phyloP scores from a whole-genome alignment of 2,329 filamentous ascomycete genomes.

The Corinectria fuckeliana region DNA sequence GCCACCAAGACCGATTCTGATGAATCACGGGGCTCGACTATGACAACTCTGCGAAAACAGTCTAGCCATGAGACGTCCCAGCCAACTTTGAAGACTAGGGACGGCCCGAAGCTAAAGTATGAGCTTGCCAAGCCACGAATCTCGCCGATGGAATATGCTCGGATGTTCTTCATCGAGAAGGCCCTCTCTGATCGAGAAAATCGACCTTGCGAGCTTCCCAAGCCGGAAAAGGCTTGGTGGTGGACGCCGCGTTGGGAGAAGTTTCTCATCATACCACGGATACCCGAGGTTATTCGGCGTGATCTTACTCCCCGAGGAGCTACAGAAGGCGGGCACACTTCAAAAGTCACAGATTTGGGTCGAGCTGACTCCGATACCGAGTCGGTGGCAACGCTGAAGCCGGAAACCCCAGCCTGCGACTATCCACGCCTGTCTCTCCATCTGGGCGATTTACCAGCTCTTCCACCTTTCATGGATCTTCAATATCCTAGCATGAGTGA shows the following conservation, averaged over 20 bases:
- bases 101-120: slow-evolving; percentile 3
- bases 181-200: slow-evolving; percentile 36
- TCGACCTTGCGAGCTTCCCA: slow-evolving; percentile 38
- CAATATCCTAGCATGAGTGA: slow-evolving; percentile 7
- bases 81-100: slow-evolving; percentile 1
- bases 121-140: slow-evolving; percentile 40
- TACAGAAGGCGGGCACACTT: not conserved
- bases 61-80: not conserved
- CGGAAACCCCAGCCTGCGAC: slow-evolving; percentile 3
- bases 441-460: slow-evolving; percentile 33
- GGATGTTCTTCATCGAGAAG: slow-evolving; percentile 45
- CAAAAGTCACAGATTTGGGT: not conserved
- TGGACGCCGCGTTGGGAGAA: slow-evolving; percentile 47
- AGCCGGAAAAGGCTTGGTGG: slow-evolving; percentile 39
- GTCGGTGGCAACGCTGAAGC: slow-evolving; percentile 27
- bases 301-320: not conserved
- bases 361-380: slow-evolving; percentile 29
- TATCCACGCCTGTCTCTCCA: slow-evolving; percentile 44
- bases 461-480: slow-evolving; percentile 37
- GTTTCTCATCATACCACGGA: slow-evolving; percentile 46
- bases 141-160: slow-evolving; percentile 50
- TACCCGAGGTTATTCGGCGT: slow-evolving; percentile 39
- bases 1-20: not conserved
- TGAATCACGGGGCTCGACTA: not conserved
- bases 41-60: not conserved